A percentile compares a stretch with the other conserved stretches of the same genome.
Evolutionary conservation across 2,329 filamentous ascomycete genomes (phyloP).

Genomic region (Botrytis fragariae): DNA sequence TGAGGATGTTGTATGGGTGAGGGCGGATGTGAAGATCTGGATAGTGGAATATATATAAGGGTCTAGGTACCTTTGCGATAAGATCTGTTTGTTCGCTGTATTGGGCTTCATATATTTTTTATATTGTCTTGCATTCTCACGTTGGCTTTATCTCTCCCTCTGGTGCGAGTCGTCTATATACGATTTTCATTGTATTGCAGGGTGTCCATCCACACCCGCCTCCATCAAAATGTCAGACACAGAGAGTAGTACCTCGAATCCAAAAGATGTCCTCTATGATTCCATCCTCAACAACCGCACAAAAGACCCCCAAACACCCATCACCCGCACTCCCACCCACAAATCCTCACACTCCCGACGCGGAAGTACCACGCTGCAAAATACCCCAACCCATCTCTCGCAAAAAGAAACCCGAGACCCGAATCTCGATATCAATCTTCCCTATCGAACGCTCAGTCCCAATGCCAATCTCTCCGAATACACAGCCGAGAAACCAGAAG

Average conservation of each 20-base stretch:
- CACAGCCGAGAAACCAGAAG: conserved; percentile 56
- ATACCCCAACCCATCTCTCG: conserved; percentile 19
- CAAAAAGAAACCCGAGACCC: conserved; percentile 35
- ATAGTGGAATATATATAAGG: not conserved
- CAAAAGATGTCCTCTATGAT: not conserved
- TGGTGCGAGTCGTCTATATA: not conserved
- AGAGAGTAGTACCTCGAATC: conserved; percentile 6
- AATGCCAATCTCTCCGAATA: conserved; percentile 66
- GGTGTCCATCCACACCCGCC: not conserved
- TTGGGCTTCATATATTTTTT: not conserved
- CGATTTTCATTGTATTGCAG: not conserved
- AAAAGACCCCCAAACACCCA: not conserved
- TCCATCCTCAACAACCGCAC: not conserved
- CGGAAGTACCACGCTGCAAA: conserved; percentile 17
- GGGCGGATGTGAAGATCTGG: not conserved
- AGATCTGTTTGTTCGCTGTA: not conserved
- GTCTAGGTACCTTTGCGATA: not conserved
- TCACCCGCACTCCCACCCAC: not conserved
- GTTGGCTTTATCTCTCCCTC: not conserved
- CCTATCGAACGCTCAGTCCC: conserved; percentile 61
- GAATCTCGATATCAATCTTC: conserved; percentile 53
- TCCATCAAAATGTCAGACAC: conserved; percentile 4
- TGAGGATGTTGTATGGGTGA: not conserved
- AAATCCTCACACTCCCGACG: conserved; percentile 9
- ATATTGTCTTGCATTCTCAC: not conserved